A percentile compares a stretch with the other conserved stretches of the same genome.
These are phyloP conservation scores for Hyphopichia khmerensis DNA, from an alignment of 1,139 yeast genomes.

Conservation along the genomic window DNA sequence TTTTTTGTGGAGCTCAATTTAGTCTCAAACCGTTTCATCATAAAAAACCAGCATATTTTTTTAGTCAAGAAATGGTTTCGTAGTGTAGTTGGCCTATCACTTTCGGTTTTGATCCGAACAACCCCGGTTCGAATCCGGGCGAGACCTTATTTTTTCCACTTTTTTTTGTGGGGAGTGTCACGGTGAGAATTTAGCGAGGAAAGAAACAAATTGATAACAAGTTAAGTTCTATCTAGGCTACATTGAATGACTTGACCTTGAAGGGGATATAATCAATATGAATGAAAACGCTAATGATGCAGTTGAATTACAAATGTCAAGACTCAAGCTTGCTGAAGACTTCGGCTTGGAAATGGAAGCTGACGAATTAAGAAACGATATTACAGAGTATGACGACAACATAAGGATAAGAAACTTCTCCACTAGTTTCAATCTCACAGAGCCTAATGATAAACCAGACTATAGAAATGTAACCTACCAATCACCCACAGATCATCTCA, in stretches of 20 bases:
- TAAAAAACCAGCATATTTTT: neutral
- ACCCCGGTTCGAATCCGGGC: conserved; percentile 98
- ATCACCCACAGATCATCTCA: conserved; percentile 50
- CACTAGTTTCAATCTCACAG: conserved; percentile 18
- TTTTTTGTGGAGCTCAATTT: no score
- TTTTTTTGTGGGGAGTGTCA: conserved; percentile 1
- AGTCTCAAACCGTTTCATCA: no score
- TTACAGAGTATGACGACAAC: conserved; percentile 6
- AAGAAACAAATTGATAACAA: conserved; percentile 2
- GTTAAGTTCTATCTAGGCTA: no score
- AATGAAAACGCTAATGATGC: neutral
- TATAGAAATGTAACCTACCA: conserved; percentile 33
- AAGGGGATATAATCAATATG: neutral
- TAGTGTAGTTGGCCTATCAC: conserved; percentile 56
- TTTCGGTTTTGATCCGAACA: conserved; percentile 65
- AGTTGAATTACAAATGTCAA: neutral
- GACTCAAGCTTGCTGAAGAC: neutral
- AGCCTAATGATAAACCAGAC: conserved; percentile 26
- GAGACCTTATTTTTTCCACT: conserved; percentile 58
- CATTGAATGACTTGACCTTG: neutral
- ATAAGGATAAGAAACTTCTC: conserved; percentile 11
- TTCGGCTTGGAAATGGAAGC: neutral
- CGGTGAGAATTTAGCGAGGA: no score
- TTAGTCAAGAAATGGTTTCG: conserved; percentile 27
- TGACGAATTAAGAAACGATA: neutral